Base-by-base conservation (phyloP, 805 yeast genomes). In the Yarrowia yakushimensis region DNA sequence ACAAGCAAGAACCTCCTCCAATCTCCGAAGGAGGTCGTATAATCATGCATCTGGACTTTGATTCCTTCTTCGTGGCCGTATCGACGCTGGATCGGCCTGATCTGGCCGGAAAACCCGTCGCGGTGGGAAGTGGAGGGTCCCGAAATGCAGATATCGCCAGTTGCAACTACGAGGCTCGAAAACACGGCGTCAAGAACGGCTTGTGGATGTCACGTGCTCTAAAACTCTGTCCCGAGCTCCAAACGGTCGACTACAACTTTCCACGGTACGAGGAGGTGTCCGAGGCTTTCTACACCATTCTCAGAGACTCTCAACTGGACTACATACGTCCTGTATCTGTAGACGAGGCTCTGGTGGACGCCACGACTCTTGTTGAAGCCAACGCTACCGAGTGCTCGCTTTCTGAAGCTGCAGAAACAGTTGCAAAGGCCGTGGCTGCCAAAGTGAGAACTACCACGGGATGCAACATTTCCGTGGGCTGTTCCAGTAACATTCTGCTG, bases 51-150 rank as follows among this genome's bases (percentile, higher is more conserved):
- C 79, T 93, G 33, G 99, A 93, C 72, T 93, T 91, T 72, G 99
- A 93, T 72, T 90, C 96, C 66, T 93, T 94, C 69, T 93, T 93
- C 74, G 97, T 92, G 1, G 81, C 96, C 0, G 97, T 87, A 0
- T 88, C 97, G 0, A 81, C 89, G 2, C 74, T 85, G 62, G 77
- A 74, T 15, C 76, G 78, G 42, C 86, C 87, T 0, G 78, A 83
- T 2, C 70, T 86, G 17, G 82, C 82, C 64, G 79, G 82, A 67
- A 73, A 86, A 79, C 77, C 86, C 70, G 73, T 93, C 74, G 76
- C 96, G 77, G 77, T 85, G 0, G 83, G 83, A 22, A 64, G 66
- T 34, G 60, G 65, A 27, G 73, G 75, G 15, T 64, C 68, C 3
- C 72, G 74, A 3, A 73, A 74, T 34, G 83, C 97, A 0, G 98